Base-by-base conservation (phyloP, 352 stramenopile species). In the Phytophthora constricta region DNA sequence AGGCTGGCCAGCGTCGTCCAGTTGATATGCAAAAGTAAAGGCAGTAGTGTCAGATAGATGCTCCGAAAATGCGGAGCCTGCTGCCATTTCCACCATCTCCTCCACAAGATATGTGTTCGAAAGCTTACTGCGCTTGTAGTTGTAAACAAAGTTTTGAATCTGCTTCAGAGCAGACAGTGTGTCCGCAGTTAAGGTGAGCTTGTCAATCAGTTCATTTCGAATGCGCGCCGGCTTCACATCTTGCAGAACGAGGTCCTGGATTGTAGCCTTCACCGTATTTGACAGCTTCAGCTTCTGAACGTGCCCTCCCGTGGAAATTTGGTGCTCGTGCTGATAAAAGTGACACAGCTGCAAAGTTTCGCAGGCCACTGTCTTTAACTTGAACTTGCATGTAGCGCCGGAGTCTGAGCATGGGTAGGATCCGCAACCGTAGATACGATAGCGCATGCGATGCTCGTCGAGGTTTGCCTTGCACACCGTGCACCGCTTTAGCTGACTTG, bases 361-460 rank as follows among this genome's bases (percentile, higher is more conserved):
- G 43, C 43, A 50, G 43, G 43, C n/a, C 19, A 50, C 43, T 1
- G 43, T 50, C 43, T 50, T 50, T 19, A 50, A 19, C 43, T 28
- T 50, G 27, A 50, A 50, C 7, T 31, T 28, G 43, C 1, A 31
- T 19, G 43, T 14, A 50, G 43, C 43, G 43, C 43, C 43, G 20
- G 43, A 50, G 43, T 28, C 43, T 3, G 4, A 31, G 19, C 43
- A 50, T 16, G 43, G 43, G 16, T 50, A 16, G 2, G 43, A 50
- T 31, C 43, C 43, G 43, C 43, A 50, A 17, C n/a, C 20, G 43
- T 50, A 50, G 43, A 50, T 50, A 19, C 43, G 43, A 50, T 50
- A 50, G 43, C 43, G 43, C 43, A 50, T 31, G 1, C 25, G 43
- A 50, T 50, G 43, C 43, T 50, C 43, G 43, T 28, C 20, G 43